These are phyloP conservation scores for Lolium perenne DNA, from an alignment of 176 grass and related monocot species.

Conservation along the genomic window DNA sequence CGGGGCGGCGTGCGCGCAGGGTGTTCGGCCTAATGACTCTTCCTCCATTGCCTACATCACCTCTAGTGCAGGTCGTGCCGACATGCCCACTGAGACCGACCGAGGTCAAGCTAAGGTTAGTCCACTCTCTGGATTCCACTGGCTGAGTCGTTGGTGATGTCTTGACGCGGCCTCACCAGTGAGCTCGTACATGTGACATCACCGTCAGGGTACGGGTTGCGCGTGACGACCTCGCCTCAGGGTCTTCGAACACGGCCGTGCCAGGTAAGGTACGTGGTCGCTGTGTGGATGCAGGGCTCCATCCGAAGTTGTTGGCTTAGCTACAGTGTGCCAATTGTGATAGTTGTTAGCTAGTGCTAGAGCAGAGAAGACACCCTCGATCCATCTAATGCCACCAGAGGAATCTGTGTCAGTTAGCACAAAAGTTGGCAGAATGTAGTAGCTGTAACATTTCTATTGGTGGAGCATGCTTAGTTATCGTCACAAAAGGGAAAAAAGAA, in stretches of 20 bases:
- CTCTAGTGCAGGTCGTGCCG: not conserved
- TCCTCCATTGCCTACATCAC: not conserved
- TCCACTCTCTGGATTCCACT: not conserved
- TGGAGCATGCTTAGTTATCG: not conserved
- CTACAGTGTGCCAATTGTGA: not conserved
- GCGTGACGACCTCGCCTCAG: slow-evolving; percentile 22
- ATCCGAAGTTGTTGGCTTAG: not conserved
- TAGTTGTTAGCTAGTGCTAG: not conserved
- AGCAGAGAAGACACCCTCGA: not conserved
- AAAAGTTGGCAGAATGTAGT: not conserved
- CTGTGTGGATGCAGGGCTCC: not conserved
- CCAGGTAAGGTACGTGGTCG: not conserved
- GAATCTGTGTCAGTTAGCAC: no score
- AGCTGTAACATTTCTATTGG: not conserved
- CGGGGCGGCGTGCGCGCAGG: not conserved
- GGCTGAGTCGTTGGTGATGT: not conserved
- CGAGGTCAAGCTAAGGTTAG: not conserved
- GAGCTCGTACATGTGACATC: not conserved
- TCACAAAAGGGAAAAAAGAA: not conserved
- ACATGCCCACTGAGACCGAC: slow-evolving; percentile 22
- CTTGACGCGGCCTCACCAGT: not conserved
- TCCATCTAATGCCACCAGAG: no score
- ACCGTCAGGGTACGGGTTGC: not conserved
- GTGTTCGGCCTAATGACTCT: not conserved
- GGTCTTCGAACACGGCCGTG: not conserved